These are phyloP conservation scores for Diutina mesorugosa DNA, from an alignment of 1,139 yeast species.

Conservation along the genomic window DNA sequence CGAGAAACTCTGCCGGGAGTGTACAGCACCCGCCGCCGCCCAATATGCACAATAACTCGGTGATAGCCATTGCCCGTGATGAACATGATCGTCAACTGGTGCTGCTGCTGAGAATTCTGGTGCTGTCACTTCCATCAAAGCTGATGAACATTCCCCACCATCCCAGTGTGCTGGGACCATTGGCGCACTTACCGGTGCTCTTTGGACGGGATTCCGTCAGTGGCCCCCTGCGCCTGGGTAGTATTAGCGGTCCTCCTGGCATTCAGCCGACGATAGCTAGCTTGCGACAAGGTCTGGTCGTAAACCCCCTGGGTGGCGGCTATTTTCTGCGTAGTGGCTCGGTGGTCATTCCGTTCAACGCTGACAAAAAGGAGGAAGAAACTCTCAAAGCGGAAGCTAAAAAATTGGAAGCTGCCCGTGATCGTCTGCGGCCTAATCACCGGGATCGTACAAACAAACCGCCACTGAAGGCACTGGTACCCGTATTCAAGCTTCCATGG, in stretches of 20 bases:
- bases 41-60: slow-evolving; percentile 23
- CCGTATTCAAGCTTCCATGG: slow-evolving; percentile 32
- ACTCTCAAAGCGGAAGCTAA: slow-evolving; percentile 5
- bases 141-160: slow-evolving; percentile 39
- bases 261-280: slow-evolving; percentile 23
- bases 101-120: slow-evolving; percentile 23
- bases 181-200: slow-evolving; percentile 33
- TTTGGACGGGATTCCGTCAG: slow-evolving; percentile 31
- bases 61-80: slow-evolving; percentile 29
- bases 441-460: slow-evolving; percentile 4
- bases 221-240: slow-evolving; percentile 22
- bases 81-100: slow-evolving; percentile 24
- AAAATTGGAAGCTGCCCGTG: slow-evolving; percentile 1
- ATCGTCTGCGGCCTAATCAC: slow-evolving; percentile 1
- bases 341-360: slow-evolving; percentile 3
- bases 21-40: slow-evolving; percentile 3
- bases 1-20: slow-evolving; percentile 20
- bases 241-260: slow-evolving; percentile 23
- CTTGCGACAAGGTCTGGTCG: slow-evolving; percentile 19
- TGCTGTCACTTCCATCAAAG: slow-evolving; percentile 32
- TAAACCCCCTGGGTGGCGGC: neutral
- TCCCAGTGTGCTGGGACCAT: slow-evolving; percentile 18
- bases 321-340: neutral
- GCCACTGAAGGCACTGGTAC: slow-evolving; percentile 7
- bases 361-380: slow-evolving; percentile 9